phyloP scores from a whole-genome alignment of 176 grass and related monocot genomes.

The Urochloa ruziziensis region DNA sequence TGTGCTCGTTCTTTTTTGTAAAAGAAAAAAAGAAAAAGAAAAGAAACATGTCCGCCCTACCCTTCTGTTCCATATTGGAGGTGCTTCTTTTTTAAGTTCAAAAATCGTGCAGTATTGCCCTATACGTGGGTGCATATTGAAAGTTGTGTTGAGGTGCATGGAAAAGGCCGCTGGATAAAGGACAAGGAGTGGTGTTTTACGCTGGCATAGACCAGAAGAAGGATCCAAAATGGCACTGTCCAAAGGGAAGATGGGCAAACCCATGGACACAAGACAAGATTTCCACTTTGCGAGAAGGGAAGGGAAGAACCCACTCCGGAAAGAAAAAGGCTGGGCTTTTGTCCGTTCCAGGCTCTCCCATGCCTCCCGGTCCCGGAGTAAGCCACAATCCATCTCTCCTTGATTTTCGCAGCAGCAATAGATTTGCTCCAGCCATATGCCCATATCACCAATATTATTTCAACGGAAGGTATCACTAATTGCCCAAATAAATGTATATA shows the following conservation, averaged over 20 bases:
- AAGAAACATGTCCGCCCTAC: too few relatives aligned
- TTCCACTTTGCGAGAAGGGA: background rate
- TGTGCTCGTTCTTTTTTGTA: too few relatives aligned
- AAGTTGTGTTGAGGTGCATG: constrained; percentile 18
- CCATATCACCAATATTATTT: background rate
- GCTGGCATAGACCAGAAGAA: background rate
- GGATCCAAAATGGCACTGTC: constrained; percentile 24
- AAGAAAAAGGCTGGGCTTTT: background rate
- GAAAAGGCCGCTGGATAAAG: background rate
- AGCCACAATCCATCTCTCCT: background rate
- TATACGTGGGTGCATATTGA: background rate
- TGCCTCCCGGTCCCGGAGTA: background rate
- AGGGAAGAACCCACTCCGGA: background rate
- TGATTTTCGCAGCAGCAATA: background rate
- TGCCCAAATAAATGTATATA: too few relatives aligned
- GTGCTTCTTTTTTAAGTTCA: background rate
- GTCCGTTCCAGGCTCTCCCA: background rate
- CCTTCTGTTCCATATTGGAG: too few relatives aligned
- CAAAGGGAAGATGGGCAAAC: background rate
- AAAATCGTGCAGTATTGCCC: background rate
- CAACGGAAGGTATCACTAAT: background rate
- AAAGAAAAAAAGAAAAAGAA: too few relatives aligned
- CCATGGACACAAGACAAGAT: constrained; percentile 37
- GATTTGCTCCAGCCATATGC: background rate
- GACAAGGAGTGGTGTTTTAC: background rate